Base-by-base conservation (phyloP, 225 moss, liverwort and hornwort species). In the Neckera pumila region DNA sequence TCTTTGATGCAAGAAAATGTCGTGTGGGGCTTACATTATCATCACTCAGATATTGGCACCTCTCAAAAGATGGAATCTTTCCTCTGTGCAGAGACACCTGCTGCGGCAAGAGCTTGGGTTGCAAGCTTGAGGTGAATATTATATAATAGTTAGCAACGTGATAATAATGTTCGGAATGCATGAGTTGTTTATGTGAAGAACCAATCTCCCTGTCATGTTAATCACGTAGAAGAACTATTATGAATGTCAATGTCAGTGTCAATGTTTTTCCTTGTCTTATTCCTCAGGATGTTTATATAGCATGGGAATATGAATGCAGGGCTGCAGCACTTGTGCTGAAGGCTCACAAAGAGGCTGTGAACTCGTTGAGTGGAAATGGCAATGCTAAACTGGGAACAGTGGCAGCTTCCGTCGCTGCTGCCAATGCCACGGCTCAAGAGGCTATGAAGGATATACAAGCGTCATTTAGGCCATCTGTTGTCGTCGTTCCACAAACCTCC, bases 311-410 rank as follows among this genome's bases (percentile, higher is more conserved):
- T 89, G 89, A 67, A 88, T 92, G 58, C 91, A 99, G 97, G 91
- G 96, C 98, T 84, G 98, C 97, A 91, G 90, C 96, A 76, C 92
- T 99, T 86, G 98, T 99, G 67, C 89, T 99, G 82, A 97, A 96
- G 92, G 98, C 98, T 83, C 98, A 99, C 86, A 96, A 91, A 91
- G 98, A 99, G 90, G 98, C 98, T 58, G 97, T 99, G 82, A 95
- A 99, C 87, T 99, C 97, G 43, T 87, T 99, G 90, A 95, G 96
- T 95, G 98, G 98, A 83, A 97, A 96, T 90, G 98, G 98, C 69
- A 95, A 95, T 72, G 97, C 98, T 43, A 99, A 97, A 89, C 93
- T 97, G 53, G 98, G 98, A 62, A 99, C 96, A 54, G 98, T 99
- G 85, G 96, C 95, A 83, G 98, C 98, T 26, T 97, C 96, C 34